Base-by-base conservation (phyloP, 208 protist genomes). In the Acanthamoeba healyi region DNA sequence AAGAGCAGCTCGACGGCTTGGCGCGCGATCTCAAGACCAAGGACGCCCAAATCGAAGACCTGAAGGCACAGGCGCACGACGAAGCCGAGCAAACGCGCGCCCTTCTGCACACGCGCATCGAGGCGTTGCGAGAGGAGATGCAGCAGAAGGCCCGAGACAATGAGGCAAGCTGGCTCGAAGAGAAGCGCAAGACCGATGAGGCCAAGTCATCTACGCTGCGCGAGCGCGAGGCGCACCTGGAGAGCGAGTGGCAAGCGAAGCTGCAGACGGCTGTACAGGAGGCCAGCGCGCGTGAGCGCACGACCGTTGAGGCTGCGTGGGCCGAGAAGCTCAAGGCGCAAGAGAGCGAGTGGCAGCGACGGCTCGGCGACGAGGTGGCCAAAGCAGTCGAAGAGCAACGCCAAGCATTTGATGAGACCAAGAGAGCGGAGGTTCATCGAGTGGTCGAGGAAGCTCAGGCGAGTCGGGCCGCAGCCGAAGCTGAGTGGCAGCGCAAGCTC, bases 21-120 rank as follows among this genome's bases (percentile, higher is more conserved):
- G 29, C 32, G 70, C 19, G 40, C 17, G 36, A 79, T 3, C 70
- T 79, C n/a, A 79, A 44, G 70, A 38, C 70, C 22, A 49, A 46
- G 38, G 34, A 79, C 36, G 70, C 40, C 24, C 38, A 44, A 19
- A 46, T 79, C 32, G 70, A 79, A 14, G 36, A 26, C 7, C 40
- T 79, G 15, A 26, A 79, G 70, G 70, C 70, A 6, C 70, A 46
- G 70, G 32, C 32, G 40, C 32, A 19, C 19, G 70, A 79, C 38
- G 70, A 79, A 9, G 70, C 40, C 38, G 70, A 79, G 70, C 70
- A 79, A 7, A 79, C 70, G 24, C 70, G 70, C 32, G 38, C 36
- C 22, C 24, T 15, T 17, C 19, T 79, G 2, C 32, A 38, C 36
- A 36, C 36, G 5, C 67, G 29, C 67, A 79, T 79, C 36, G 67